These are phyloP conservation scores for Alternaria sp. DNA, from an alignment of 2,329 filamentous ascomycete genomes.

Conservation along the genomic window DNA sequence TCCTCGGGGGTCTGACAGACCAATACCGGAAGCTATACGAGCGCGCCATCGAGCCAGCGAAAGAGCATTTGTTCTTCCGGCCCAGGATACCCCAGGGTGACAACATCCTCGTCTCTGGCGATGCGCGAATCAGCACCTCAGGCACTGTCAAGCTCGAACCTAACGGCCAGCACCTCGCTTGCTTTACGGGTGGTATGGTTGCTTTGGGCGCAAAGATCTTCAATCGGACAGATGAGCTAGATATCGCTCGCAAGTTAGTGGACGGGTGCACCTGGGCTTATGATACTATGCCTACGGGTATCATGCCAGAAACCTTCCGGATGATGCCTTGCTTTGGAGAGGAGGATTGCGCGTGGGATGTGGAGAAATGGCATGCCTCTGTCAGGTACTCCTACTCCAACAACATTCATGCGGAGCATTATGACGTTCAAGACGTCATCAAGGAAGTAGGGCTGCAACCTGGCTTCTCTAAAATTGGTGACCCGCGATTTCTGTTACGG, in stretches of 20 bases:
- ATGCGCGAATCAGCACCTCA: slow-evolving; percentile 51
- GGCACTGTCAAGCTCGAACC: slow-evolving; percentile 53
- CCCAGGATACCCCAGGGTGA: slow-evolving; percentile 72
- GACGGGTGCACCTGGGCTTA: slow-evolving; percentile 65
- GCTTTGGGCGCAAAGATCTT: slow-evolving; percentile 61
- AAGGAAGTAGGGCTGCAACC: slow-evolving; percentile 49
- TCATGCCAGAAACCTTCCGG: slow-evolving; percentile 61
- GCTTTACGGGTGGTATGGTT: slow-evolving; percentile 64
- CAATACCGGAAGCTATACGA: slow-evolving; percentile 79
- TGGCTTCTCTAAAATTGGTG: slow-evolving; percentile 49
- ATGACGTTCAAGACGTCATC: slow-evolving; percentile 39
- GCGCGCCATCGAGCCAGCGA: slow-evolving; percentile 69
- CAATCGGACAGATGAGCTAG: slow-evolving; percentile 55
- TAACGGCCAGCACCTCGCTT: slow-evolving; percentile 59
- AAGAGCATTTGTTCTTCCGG: slow-evolving; percentile 76
- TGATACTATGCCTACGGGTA: slow-evolving; percentile 55
- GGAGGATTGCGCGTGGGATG: slow-evolving; percentile 52
- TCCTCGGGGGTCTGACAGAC: slow-evolving; percentile 74
- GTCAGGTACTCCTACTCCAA: slow-evolving; percentile 32
- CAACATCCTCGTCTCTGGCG: slow-evolving; percentile 77
- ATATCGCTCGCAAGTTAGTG: slow-evolving; percentile 57
- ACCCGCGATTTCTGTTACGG: slow-evolving; percentile 52
- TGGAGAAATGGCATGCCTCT: slow-evolving; percentile 51
- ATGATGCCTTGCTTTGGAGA: slow-evolving; percentile 52
- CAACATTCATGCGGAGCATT: slow-evolving; percentile 12